These are phyloP conservation scores for Russula griseocarnosa DNA, from an alignment of 768 basidiomycete genomes.

Conservation along the genomic window DNA sequence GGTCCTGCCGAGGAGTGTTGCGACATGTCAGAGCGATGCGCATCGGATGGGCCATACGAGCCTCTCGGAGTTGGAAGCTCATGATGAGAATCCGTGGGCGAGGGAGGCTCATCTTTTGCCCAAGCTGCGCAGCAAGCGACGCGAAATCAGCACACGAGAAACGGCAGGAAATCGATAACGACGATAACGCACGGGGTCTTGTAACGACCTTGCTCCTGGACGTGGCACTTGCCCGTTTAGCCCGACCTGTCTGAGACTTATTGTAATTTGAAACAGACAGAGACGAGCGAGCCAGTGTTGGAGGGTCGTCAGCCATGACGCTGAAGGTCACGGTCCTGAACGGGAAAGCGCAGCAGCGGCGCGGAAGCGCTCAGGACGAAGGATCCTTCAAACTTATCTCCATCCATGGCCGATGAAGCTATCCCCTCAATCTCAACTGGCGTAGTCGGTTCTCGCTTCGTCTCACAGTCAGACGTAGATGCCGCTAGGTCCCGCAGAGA, in stretches of 20 bases:
- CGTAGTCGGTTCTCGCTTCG: conserved; percentile 78
- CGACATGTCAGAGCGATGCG: conserved; percentile 52
- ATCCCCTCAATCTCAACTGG: conserved; percentile 71
- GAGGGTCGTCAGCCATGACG: conserved; percentile 13
- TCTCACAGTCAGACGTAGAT: conserved; percentile 76
- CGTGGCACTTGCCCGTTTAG: conserved; percentile 3
- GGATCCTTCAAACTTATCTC: background rate
- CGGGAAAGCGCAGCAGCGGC: background rate
- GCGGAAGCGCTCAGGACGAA: background rate
- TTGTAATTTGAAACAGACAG: background rate
- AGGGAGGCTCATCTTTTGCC: conserved; percentile 29
- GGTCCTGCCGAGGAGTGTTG: conserved; percentile 43
- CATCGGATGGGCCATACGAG: conserved; percentile 36
- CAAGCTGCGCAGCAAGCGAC: conserved; percentile 13
- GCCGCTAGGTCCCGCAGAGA: conserved; percentile 65
- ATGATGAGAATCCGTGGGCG: conserved; percentile 38
- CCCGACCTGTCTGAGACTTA: background rate
- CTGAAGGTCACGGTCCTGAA: background rate
- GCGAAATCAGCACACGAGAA: background rate
- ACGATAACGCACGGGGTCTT: conserved; percentile 15
- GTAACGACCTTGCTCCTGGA: conserved; percentile 18
- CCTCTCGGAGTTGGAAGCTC: conserved; percentile 32
- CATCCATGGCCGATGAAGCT: conserved; percentile 27
- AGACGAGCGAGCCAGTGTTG: background rate
- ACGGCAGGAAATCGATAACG: too few species aligned